A percentile compares a stretch with the other conserved stretches of the same genome.
These are phyloP conservation scores for Pseudogymnoascus sp. DNA, from an alignment of 2,329 filamentous ascomycete genomes.

Conservation along the genomic window DNA sequence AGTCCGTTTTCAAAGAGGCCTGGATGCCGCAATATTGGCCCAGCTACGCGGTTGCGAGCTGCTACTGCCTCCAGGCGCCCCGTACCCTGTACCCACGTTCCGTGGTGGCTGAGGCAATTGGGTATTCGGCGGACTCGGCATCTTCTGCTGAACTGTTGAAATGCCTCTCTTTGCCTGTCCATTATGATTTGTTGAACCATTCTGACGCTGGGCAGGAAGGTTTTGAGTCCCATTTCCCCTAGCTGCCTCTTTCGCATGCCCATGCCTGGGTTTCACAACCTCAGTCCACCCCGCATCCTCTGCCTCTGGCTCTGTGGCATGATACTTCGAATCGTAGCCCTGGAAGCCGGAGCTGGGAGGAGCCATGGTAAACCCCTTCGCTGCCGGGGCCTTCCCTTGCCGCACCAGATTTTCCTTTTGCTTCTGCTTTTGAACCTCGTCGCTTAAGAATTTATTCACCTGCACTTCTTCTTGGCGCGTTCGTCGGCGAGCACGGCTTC, in stretches of 20 bases:
- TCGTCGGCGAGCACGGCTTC: constrained; percentile 1
- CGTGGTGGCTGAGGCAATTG: not conserved
- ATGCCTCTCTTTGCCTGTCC: not conserved
- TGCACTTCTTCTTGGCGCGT: not conserved
- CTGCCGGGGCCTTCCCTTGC: not conserved
- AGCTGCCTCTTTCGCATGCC: not conserved
- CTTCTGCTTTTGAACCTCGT: not conserved
- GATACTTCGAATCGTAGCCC: not conserved
- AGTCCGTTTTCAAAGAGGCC: not conserved
- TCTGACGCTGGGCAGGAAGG: not conserved
- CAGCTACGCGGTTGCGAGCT: not conserved
- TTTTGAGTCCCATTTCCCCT: not conserved
- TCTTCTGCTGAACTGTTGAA: not conserved
- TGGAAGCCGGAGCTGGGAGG: not conserved
- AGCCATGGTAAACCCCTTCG: not conserved
- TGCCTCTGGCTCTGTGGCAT: not conserved
- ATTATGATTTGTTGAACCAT: not conserved
- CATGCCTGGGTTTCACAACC: not conserved
- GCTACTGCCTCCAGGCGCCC: not conserved
- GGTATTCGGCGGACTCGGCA: not conserved
- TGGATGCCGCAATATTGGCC: not conserved
- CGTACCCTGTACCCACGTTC: not conserved
- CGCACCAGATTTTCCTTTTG: not conserved
- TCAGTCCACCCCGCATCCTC: not conserved
- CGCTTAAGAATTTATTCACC: not conserved